Conservation (phyloP, 2,329 filamentous ascomycete genomes). For the Bisporella sp. region DNA sequence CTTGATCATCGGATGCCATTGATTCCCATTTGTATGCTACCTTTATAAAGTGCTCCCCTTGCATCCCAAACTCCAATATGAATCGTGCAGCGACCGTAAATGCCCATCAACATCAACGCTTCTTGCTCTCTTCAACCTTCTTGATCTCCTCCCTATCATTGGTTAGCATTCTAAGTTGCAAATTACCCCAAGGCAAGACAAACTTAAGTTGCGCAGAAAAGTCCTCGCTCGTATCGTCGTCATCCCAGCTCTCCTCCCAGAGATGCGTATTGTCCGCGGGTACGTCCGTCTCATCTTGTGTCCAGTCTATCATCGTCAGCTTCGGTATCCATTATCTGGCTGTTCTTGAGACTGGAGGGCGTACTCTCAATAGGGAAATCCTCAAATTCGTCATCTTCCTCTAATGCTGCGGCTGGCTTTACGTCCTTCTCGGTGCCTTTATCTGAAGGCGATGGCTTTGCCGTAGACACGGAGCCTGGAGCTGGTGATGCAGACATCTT, state of each 20-base stretch:
- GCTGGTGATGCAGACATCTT: slow-evolving; percentile 27
- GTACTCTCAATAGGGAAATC: slow-evolving; percentile 95
- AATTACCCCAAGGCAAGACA: slow-evolving; percentile 28
- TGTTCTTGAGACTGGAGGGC: slow-evolving; percentile 17
- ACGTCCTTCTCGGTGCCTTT: slow-evolving; percentile 30
- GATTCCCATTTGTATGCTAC: slow-evolving; percentile 22
- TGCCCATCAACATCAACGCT: slow-evolving; percentile 36
- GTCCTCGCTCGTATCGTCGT: slow-evolving; percentile 94
- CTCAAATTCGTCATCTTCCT: slow-evolving; percentile 98
- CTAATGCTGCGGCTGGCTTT: slow-evolving; percentile 55
- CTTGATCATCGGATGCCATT: slow-evolving; percentile 15
- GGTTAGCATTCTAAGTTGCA: slow-evolving; percentile 1
- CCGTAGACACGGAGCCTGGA: slow-evolving; percentile 18
- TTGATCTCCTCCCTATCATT: slow-evolving; percentile 74
- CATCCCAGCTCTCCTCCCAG: slow-evolving; percentile 99
- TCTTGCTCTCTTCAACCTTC: slow-evolving; percentile 78
- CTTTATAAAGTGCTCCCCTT: slow-evolving; percentile 15
- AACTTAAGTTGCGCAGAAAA: slow-evolving; percentile 93
- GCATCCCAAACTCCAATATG: slow-evolving; percentile 21
- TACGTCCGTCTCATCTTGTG: slow-evolving; percentile 81
- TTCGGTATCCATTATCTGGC: not conserved
- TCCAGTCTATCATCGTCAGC: slow-evolving; percentile 64
- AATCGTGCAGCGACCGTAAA: not conserved
- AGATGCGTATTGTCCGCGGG: slow-evolving; percentile 73
- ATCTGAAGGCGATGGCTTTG: slow-evolving; percentile 17